Evolutionary conservation across 192 early-diverging fungal genomes (phyloP).

Genomic region (Rhizophlyctis rosea): DNA sequence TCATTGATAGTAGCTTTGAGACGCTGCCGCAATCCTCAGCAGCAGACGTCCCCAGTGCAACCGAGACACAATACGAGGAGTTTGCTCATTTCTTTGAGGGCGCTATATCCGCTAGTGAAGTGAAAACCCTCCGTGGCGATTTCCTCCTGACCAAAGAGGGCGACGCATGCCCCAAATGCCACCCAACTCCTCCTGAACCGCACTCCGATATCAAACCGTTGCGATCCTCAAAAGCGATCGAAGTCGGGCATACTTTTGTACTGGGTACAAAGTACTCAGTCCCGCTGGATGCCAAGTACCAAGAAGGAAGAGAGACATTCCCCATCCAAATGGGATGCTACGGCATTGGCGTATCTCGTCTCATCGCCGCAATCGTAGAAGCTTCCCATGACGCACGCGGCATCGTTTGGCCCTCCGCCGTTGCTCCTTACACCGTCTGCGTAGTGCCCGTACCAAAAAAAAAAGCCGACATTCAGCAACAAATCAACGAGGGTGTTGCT

Average conservation of each 20-base stretch:
- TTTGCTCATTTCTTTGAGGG: neutral
- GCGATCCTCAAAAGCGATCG: constrained; percentile 61
- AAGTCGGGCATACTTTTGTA: constrained; percentile 87
- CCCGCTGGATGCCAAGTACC: constrained; percentile 56
- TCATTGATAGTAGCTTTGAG: too few species aligned
- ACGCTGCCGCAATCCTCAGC: too few species aligned
- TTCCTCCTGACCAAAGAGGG: constrained; percentile 19
- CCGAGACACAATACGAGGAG: too few species aligned
- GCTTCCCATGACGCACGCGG: constrained; percentile 60
- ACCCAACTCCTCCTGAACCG: neutral
- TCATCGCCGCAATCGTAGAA: constrained; percentile 79
- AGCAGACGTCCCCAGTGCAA: too few species aligned
- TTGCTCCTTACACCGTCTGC: constrained; percentile 68
- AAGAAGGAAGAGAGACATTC: constrained; percentile 21
- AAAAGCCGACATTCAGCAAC: constrained; percentile 4
- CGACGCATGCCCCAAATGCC: constrained; percentile 29
- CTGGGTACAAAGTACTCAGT: constrained; percentile 85
- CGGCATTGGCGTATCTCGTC: constrained; percentile 81
- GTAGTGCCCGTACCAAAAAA: constrained; percentile 23
- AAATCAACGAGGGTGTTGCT: neutral
- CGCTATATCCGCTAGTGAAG: constrained; percentile 5
- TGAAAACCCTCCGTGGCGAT: constrained; percentile 9
- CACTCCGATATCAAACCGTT: constrained; percentile 38
- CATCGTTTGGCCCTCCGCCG: constrained; percentile 74
- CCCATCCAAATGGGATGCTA: constrained; percentile 88